These are phyloP conservation scores for Pythium sukuiense DNA, from an alignment of 352 stramenopile species.

Conservation along the genomic window DNA sequence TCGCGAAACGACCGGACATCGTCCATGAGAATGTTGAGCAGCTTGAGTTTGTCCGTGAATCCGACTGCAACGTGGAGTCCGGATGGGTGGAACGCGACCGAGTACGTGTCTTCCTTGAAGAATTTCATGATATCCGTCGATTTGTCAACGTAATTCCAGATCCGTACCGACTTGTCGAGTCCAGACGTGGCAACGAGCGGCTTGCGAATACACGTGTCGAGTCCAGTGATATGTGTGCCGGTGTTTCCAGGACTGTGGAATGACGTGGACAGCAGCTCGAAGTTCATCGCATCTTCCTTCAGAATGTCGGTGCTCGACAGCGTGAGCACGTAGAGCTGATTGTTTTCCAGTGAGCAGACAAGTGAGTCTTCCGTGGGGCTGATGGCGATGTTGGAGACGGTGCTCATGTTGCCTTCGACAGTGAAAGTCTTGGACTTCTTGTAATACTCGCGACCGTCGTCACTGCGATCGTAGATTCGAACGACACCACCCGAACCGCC, in stretches of 20 bases:
- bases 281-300: conserved; percentile 94
- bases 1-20: conserved; percentile 91
- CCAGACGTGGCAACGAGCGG: conserved; percentile 90
- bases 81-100: conserved; percentile 90
- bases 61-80: conserved; percentile 89
- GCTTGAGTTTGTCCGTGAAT: conserved; percentile 92
- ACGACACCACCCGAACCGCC: conserved; percentile 73
- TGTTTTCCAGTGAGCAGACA: conserved; percentile 85
- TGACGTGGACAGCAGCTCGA: conserved; percentile 87
- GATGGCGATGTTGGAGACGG: conserved; percentile 83
- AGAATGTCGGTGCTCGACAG: conserved; percentile 91
- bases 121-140: conserved; percentile 90
- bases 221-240: conserved; percentile 84
- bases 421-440: conserved; percentile 89
- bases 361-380: conserved; percentile 90
- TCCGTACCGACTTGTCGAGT: conserved; percentile 87
- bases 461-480: conserved; percentile 82
- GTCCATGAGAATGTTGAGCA: conserved; percentile 95
- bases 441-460: conserved; percentile 89
- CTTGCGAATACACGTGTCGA: conserved; percentile 93
- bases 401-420: conserved; percentile 80
- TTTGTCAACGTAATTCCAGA: conserved; percentile 95
- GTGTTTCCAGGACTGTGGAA: conserved; percentile 80
- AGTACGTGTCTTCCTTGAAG: conserved; percentile 90
- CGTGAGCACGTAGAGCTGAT: conserved; percentile 90